Base-by-base conservation (phyloP, 495 filamentous ascomycete genomes). In the Cairneyella variabilis region DNA sequence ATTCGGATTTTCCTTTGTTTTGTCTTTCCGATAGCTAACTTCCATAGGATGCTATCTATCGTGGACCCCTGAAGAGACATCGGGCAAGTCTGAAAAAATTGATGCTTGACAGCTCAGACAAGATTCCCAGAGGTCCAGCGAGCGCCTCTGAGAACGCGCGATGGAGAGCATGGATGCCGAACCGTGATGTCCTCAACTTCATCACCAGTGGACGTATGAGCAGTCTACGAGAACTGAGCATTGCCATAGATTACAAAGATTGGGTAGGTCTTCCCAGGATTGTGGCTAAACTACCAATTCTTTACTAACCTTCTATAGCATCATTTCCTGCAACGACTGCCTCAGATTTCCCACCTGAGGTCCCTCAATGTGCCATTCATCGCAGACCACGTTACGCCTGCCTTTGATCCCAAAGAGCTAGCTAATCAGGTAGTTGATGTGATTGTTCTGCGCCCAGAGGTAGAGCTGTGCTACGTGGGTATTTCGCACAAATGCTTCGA, bases 401-500 rank as follows among this genome's bases (percentile, higher is more conserved):
- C 71, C 45, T 72, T 77, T 46, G 80, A 83, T 23, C 72, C 81
- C 3, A 79, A 78, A 54, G 91, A 96, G 64, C 75, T 95, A n/a
- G 89, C 89, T 2, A 66, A 89, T 32, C 86, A 95, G 58, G 82
- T 96, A 42, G 73, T 91, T 27, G 89, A 96, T 65, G 87, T 95
- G 22, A 86, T 96, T 51, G 84, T 86, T 38, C 76, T 96, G 27
- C 80, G 90, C n/a, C 86, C 88, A 0, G 91, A 96, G 54, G 81
- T 95, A 22, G 83, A 85, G 56, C 71, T 96, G 12, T 88, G 83
- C 58, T 96, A 96, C 61, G 73, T 93, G 53, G 91, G 89, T n/a
- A 79, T 96, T 41, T 71, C 76, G 27, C 70, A 67, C 6, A 96
- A 95, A 66, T 96, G 92, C 68, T 96, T 89, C 62, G 91, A 96